Evolutionary conservation across 1,284 basidiomycete genomes (phyloP).

Genomic region (Melanopsichium pennsylvanicum): DNA sequence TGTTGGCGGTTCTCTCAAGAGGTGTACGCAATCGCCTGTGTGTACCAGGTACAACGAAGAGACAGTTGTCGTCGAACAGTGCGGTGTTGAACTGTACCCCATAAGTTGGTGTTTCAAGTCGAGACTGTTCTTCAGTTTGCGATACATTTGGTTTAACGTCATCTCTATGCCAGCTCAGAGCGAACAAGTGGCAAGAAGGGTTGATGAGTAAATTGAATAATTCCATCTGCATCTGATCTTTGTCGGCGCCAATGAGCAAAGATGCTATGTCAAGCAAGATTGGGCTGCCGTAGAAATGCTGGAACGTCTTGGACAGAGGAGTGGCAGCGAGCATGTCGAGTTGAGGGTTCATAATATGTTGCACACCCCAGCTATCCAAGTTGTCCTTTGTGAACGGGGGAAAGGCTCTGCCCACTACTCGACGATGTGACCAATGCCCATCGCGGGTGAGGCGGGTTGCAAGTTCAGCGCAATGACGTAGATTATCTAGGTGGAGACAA

Average conservation of each 20-base stretch:
- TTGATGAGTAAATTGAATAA: constrained; percentile 82
- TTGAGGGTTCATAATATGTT: constrained; percentile 70
- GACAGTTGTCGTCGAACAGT: constrained; percentile 77
- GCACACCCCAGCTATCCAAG: constrained; percentile 74
- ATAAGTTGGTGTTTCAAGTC: constrained; percentile 74
- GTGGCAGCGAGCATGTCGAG: constrained; percentile 68
- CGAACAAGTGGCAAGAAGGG: constrained; percentile 75
- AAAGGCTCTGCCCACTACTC: constrained; percentile 82
- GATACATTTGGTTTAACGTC: constrained; percentile 75
- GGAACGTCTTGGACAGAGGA: constrained; percentile 15
- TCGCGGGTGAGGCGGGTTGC: constrained; percentile 72
- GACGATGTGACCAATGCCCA: constrained; percentile 74
- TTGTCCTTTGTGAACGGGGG: constrained; percentile 75
- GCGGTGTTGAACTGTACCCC: constrained; percentile 87
- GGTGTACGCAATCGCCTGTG: constrained; percentile 73
- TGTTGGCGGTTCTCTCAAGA: constrained; percentile 68
- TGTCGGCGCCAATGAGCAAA: constrained; percentile 24
- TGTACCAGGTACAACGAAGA: constrained; percentile 77
- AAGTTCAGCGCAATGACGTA: constrained; percentile 45
- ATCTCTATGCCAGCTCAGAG: constrained; percentile 83
- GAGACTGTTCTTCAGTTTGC: constrained; percentile 73
- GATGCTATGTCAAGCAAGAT: constrained; percentile 48
- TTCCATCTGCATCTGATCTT: constrained; percentile 69
- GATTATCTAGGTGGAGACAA: constrained; percentile 13
- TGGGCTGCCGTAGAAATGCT: constrained; percentile 38